Percentiles rank a stretch among this genome's conserved stretches.
Evolutionary conservation across 805 yeast species (phyloP).

Genomic region (Candida corydali): DNA sequence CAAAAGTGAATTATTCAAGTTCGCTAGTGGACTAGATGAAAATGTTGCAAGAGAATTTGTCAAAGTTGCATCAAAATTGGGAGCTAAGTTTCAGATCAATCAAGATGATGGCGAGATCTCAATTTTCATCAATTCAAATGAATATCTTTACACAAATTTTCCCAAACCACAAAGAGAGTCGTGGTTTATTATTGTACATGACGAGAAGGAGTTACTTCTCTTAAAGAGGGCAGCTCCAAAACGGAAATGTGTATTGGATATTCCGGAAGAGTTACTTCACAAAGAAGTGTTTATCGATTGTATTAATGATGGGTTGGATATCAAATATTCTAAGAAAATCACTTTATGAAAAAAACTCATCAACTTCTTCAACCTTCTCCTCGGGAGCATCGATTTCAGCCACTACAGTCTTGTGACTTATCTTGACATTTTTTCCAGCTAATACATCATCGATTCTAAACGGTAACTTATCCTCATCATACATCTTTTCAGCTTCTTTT

Average conservation of each 20-base stretch:
- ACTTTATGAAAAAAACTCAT: slow-evolving; percentile 40
- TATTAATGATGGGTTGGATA: slow-evolving; percentile 65
- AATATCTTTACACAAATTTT: slow-evolving; percentile 74
- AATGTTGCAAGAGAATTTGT: slow-evolving; percentile 45
- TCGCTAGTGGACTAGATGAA: slow-evolving; percentile 38
- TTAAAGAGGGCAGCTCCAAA: slow-evolving; percentile 75
- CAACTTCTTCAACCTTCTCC: slow-evolving; percentile 27
- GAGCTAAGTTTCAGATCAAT: slow-evolving; percentile 42
- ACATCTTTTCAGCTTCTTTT: slow-evolving; percentile 47
- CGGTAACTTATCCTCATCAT: slow-evolving; percentile 53
- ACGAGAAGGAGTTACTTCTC: slow-evolving; percentile 51
- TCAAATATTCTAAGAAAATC: slow-evolving; percentile 33
- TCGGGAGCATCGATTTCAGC: slow-evolving; percentile 46
- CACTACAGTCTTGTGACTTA: slow-evolving; percentile 17
- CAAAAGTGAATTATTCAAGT: slow-evolving; percentile 24
- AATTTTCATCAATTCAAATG: slow-evolving; percentile 41
- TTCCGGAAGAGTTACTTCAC: slow-evolving; percentile 49
- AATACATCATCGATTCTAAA: slow-evolving; percentile 46
- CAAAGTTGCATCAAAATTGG: slow-evolving; percentile 52
- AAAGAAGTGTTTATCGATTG: slow-evolving; percentile 42
- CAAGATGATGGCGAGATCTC: slow-evolving; percentile 37
- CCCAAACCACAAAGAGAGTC: slow-evolving; percentile 91
- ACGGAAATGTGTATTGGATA: slow-evolving; percentile 39
- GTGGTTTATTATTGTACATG: slow-evolving; percentile 73
- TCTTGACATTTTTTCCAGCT: slow-evolving; percentile 30